phyloP scores from a whole-genome alignment of 805 yeast species.

The Saccharomycopsis microspora region DNA sequence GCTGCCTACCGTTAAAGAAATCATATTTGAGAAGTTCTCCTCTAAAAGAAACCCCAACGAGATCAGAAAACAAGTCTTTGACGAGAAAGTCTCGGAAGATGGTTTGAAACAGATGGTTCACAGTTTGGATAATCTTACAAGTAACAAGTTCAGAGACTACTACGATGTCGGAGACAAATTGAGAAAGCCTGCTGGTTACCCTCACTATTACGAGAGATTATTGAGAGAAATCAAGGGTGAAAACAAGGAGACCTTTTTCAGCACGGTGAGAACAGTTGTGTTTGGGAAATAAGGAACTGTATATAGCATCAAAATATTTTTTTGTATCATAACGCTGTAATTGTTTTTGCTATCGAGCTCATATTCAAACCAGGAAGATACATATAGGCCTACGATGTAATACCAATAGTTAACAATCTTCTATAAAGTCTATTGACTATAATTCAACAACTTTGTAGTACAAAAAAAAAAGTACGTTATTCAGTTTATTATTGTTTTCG shows the following conservation, averaged over 20 bases:
- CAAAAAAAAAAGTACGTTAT: no score
- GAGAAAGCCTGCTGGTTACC: conserved; percentile 74
- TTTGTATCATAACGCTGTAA: no score
- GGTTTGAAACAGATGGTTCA: conserved; percentile 44
- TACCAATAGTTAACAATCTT: no score
- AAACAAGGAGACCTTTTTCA: conserved; percentile 49
- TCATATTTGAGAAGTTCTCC: conserved; percentile 26
- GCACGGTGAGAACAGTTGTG: conserved; percentile 64
- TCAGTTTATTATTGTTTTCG: no score
- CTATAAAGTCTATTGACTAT: no score
- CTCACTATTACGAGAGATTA: conserved; percentile 63
- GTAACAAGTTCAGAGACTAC: conserved; percentile 27
- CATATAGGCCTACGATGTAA: no score
- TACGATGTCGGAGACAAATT: conserved; percentile 58
- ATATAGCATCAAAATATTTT: no score
- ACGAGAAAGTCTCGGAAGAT: conserved; percentile 32
- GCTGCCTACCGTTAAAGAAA: conserved; percentile 30
- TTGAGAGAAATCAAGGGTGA: conserved; percentile 62
- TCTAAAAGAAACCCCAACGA: conserved; percentile 23
- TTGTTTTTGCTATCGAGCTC: no score
- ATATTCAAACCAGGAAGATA: no score
- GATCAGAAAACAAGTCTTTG: conserved; percentile 32
- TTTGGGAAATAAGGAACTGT: conserved; percentile 45
- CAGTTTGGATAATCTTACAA: conserved; percentile 13
- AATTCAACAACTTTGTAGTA: no score